Base-by-base conservation (phyloP, 2,329 filamentous ascomycete species). In the Aspergillus tamarii region DNA sequence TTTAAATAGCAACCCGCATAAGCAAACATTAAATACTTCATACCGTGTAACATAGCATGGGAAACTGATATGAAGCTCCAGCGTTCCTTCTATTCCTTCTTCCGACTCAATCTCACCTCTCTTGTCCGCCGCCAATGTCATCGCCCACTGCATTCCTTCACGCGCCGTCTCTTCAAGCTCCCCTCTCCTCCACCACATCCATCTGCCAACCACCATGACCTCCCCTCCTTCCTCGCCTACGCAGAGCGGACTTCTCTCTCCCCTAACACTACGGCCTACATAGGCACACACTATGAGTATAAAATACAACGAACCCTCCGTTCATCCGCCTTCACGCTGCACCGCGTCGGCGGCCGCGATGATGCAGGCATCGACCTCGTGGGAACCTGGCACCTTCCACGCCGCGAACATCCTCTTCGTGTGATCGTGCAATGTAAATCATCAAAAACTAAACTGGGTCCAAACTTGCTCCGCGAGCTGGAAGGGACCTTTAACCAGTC, bases 401-500 rank as follows among this genome's bases (percentile, higher is more conserved):
- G 67, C n/a, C 66, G 65, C 50, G 65, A 70, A 58, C 68, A 73
- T n/a, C 70, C 75, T 19, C 66, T 83, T 1, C 76, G 78, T 21
- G 79, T 82, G 5, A 66, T 83, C 3, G 78, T 82, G 11, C 82
- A 84, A 67, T 84, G 82, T 71, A 84, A 83, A 67, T 75, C 79
- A 3, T 66, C 80, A 9, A 78, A 77, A 48, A 66, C 74, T 6
- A 82, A 82, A 61, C 70, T 82, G 2, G 75, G 77, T 0, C 82
- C 82, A 12, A 80, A 80, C 50, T 62, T 81, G 23, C 77, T 84
- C 19, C 76, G 82, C 21, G 82, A 83, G 64, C 69, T 84, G 5
- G 81, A 83, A 57, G 94, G 94, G 4, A 87, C 92, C 0, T 91
- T 95, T 72, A 84, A 84, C 1, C 89, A 88, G 14, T 91, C 91